Evolutionary conservation across 768 basidiomycete genomes (phyloP).

Genomic region (Rubroboletus pulcherrimus): DNA sequence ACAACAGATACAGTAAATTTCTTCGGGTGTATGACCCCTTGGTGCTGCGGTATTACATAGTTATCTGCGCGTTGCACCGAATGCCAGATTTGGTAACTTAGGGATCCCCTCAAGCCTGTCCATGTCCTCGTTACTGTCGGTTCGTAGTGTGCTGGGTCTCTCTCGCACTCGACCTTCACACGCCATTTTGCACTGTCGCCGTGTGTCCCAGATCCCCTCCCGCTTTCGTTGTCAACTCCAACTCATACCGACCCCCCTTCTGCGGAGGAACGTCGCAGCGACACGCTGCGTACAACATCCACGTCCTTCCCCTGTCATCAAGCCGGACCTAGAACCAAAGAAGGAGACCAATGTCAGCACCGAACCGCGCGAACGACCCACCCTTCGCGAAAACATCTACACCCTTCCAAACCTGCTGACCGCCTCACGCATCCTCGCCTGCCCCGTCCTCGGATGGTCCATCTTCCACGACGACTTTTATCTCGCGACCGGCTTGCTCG

Average conservation of each 20-base stretch:
- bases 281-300: slow-evolving; percentile 11
- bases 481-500: slow-evolving; percentile 77
- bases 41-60: too few species aligned
- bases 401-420: slow-evolving; percentile 92
- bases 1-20: background rate
- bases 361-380: slow-evolving; percentile 24
- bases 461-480: slow-evolving; percentile 78
- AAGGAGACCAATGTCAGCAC: slow-evolving; percentile 1
- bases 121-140: slow-evolving; percentile 12
- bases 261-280: slow-evolving; percentile 11
- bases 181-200: background rate
- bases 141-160: slow-evolving; percentile 3
- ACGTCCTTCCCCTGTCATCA: slow-evolving; percentile 8
- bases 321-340: slow-evolving; percentile 1
- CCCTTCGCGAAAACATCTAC: slow-evolving; percentile 83
- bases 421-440: slow-evolving; percentile 79
- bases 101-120: background rate
- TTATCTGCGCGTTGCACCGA: background rate
- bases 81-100: slow-evolving; percentile 7
- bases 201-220: background rate
- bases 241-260: background rate
- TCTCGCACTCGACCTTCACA: slow-evolving; percentile 4
- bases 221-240: background rate
- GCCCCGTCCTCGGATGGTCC: slow-evolving; percentile 89
- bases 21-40: background rate